phyloP scores from a whole-genome alignment of 306 rosid species.

The Astragalus glycyphyllos region DNA sequence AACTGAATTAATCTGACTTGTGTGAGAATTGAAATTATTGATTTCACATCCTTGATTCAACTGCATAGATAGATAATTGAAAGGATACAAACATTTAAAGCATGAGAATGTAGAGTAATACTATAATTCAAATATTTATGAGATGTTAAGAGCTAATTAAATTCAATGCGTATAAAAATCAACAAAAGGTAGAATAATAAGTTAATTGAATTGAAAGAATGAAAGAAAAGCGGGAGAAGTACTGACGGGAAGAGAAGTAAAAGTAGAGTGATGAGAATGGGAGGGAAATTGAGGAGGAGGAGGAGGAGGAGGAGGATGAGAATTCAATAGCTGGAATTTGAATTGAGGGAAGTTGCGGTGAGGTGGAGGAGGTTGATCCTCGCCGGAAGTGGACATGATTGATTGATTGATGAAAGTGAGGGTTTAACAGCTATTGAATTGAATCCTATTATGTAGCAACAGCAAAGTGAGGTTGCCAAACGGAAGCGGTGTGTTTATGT shows the following conservation, averaged over 20 bases:
- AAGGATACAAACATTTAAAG: conserved; percentile 21
- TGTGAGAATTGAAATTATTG: conserved; percentile 41
- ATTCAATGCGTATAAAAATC: too few species aligned
- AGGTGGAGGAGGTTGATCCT: conserved; percentile 26
- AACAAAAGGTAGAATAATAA: too few species aligned
- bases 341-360: conserved; percentile 20
- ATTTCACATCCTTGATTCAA: conserved; percentile 47
- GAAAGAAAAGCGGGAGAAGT: background rate
- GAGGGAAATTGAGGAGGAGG: background rate
- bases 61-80: conserved; percentile 51
- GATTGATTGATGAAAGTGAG: conserved; percentile 1
- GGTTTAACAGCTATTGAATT: background rate
- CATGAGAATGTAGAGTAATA: background rate
- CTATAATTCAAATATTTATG: background rate
- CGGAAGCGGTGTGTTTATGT: conserved; percentile 2
- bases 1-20: conserved; percentile 35
- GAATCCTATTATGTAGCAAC: background rate
- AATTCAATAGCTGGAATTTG: conserved; percentile 29
- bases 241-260: conserved; percentile 32
- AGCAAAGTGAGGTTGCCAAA: background rate
- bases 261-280: background rate
- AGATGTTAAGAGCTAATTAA: background rate
- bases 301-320: too few species aligned
- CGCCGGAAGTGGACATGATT: conserved; percentile 39
- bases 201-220: too few species aligned